phyloP scores from a whole-genome alignment of 305 asterid species.

The Fraxinus dipetala region DNA sequence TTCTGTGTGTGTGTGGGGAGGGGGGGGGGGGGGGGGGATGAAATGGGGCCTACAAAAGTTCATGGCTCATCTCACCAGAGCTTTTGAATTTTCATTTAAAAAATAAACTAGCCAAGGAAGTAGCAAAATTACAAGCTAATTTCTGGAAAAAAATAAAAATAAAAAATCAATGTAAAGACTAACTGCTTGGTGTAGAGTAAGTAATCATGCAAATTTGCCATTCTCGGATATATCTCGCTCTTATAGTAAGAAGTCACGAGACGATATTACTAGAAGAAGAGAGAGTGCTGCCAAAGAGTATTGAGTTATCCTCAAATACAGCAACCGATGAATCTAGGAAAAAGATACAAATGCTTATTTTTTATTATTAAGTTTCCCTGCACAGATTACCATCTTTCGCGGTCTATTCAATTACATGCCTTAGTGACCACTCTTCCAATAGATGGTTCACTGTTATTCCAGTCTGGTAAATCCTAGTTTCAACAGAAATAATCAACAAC shows the following conservation, averaged over 20 bases:
- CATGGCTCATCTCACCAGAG: neutral
- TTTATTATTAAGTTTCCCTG: neutral
- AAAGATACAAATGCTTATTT: neutral
- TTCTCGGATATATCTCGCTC: neutral
- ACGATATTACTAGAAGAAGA: neutral
- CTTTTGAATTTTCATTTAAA: neutral
- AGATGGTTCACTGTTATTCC: neutral
- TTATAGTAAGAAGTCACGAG: neutral
- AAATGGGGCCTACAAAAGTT: neutral
- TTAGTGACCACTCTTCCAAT: neutral
- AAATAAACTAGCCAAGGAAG: neutral
- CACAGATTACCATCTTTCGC: neutral
- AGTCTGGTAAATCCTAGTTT: constrained; percentile 20
- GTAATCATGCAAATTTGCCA: neutral
- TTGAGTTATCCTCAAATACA: neutral
- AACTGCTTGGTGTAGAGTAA: neutral
- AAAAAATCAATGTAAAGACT: neutral
- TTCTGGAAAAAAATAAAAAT: neutral
- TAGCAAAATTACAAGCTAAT: neutral
- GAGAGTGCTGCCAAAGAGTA: neutral
- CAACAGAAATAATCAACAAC: constrained; percentile 22
- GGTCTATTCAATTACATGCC: neutral
- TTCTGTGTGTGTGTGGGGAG: too few relatives aligned
- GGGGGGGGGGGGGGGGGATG: neutral
- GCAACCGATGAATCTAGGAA: neutral